Base-by-base conservation (phyloP, 2,329 filamentous ascomycete genomes). In the Apiospora kogelbergensis region DNA sequence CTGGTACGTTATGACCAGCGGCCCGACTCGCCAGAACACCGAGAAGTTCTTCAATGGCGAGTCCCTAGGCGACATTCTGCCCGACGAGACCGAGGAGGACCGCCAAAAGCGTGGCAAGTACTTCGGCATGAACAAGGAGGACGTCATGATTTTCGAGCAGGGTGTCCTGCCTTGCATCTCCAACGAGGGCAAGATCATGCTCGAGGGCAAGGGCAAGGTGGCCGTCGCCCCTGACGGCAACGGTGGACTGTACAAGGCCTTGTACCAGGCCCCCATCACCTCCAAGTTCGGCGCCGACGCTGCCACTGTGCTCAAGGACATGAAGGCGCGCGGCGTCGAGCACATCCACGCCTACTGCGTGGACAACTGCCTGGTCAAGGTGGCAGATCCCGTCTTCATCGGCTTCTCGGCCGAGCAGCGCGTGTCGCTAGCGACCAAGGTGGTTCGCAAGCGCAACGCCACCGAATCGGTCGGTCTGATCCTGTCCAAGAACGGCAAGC, bases 1-100 rank as follows among this genome's bases (percentile, higher is more conserved):
- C 15, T 99, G 96, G 96, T 99, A 99, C 83, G 94, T 99, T 81
- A 99, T 99, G 96, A 99, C 96, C 76, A 97, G 94, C 77, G 96
- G 96, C 5, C 96, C 96, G 63, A 99, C 96, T 9, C 89, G 95
- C 74, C 90, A 89, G 71, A 93, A 95, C 48, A 99, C 96, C n/a
- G 93, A 97, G 85, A 86, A 92, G 71, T 99, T 96, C 85, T 98
- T 99, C 81, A 76, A 75, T 65, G 77, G 76, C 67, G 73, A 78
- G 63, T 71, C 70, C 41, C 71, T 78, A 6, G 75, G 73, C 20
- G 76, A 78, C 63, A 30, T 70, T 37, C 70, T 79, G 33, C 75
- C 72, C 13, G 76, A 76, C n/a, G 84, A 92, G 79, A 87, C 97
- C 81, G 87, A 98, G 85, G 88, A 89, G 20, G 66, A 65, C 37